These are phyloP conservation scores for Malassezia brasiliensis DNA, from an alignment of 1,284 basidiomycete genomes.

Conservation along the genomic window DNA sequence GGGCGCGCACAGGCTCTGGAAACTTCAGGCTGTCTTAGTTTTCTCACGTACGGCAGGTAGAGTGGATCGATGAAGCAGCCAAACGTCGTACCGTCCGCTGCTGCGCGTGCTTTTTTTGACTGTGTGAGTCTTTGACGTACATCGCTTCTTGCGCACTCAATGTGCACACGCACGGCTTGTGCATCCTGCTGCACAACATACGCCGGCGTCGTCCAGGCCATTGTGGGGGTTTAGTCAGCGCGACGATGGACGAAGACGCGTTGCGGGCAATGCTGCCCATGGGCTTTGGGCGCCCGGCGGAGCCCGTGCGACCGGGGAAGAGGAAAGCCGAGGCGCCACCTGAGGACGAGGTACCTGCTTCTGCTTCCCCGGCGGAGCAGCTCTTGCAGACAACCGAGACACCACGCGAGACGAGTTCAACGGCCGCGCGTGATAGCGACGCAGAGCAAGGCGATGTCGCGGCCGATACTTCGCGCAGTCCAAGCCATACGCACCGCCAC, in stretches of 20 bases:
- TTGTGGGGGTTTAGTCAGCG: not conserved
- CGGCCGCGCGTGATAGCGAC: too few species aligned
- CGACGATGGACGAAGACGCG: slow-evolving; percentile 40
- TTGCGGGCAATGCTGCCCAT: slow-evolving; percentile 42
- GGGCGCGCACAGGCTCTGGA: not conserved
- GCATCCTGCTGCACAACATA: slow-evolving; percentile 11
- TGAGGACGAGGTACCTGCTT: not conserved
- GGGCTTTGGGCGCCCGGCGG: slow-evolving; percentile 24
- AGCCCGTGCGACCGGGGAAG: not conserved
- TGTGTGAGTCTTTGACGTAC: not conserved
- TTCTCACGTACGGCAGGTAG: slow-evolving; percentile 13
- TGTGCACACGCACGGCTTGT: not conserved
- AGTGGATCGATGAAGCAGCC: slow-evolving; percentile 7
- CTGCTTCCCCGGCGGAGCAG: not conserved
- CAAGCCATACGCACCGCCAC: not conserved
- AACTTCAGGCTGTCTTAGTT: slow-evolving; percentile 4
- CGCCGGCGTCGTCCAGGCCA: slow-evolving; percentile 9
- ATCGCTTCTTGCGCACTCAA: not conserved
- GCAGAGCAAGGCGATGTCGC: too few species aligned
- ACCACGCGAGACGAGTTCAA: not conserved
- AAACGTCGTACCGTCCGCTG: slow-evolving; percentile 9
- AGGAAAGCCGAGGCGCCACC: not conserved
- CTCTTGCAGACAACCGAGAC: not conserved
- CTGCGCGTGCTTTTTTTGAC: slow-evolving; percentile 2
- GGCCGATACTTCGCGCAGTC: too few species aligned